These are phyloP conservation scores for Oryza officinalis DNA, from an alignment of 176 grass and related monocot species.

Conservation along the genomic window DNA sequence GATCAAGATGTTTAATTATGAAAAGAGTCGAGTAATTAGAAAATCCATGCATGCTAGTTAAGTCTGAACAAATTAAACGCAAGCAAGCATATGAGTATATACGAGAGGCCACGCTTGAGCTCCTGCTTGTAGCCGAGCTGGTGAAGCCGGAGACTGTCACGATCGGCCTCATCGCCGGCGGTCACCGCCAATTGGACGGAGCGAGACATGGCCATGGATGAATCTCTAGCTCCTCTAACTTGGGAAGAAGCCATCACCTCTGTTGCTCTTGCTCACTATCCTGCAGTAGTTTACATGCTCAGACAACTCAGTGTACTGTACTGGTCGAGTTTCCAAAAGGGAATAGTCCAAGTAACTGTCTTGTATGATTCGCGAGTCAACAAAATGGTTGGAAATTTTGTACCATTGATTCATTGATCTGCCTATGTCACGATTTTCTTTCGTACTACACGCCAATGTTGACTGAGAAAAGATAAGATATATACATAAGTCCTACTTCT, in stretches of 20 bases:
- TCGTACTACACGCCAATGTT: not conserved
- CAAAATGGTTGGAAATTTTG: not conserved
- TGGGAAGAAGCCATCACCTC: not conserved
- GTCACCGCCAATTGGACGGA: not conserved
- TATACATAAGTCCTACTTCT: no score
- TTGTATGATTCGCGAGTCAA: not conserved
- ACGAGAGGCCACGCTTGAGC: slow-evolving; percentile 77
- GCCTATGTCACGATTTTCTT: no score
- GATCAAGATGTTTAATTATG: not conserved
- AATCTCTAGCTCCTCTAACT: not conserved
- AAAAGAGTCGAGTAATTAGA: not conserved
- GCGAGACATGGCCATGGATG: not conserved
- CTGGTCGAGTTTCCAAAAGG: not conserved
- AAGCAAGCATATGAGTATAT: not conserved
- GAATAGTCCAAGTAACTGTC: not conserved
- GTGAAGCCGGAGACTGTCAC: slow-evolving; percentile 45
- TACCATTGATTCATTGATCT: not conserved
- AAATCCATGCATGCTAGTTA: not conserved
- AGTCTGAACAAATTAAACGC: not conserved
- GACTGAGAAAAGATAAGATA: not conserved
- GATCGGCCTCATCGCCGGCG: not conserved
- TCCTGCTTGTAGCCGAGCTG: slow-evolving; percentile 81
- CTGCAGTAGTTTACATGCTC: not conserved
- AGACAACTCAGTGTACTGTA: not conserved
- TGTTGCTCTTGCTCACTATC: not conserved